phyloP scores from a whole-genome alignment of 1,284 basidiomycete genomes.

The Cerrena zonata region DNA sequence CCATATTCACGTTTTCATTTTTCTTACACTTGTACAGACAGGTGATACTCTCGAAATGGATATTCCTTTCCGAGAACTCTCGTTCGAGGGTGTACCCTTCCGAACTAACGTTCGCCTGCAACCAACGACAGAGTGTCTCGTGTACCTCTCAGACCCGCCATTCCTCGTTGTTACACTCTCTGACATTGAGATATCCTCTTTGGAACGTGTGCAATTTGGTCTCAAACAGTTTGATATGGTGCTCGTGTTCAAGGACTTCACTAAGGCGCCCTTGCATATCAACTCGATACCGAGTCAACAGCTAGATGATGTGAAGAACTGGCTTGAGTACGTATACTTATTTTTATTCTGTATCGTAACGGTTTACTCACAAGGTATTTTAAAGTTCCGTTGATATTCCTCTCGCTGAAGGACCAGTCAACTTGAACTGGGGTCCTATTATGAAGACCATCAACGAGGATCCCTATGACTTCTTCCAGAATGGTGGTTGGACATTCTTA shows the following conservation, averaged over 20 bases:
- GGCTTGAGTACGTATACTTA: slow-evolving; percentile 86
- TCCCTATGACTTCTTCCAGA: slow-evolving; percentile 92
- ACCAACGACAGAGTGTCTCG: slow-evolving; percentile 94
- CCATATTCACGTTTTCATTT: slow-evolving; percentile 1
- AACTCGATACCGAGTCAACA: slow-evolving; percentile 90
- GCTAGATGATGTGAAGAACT: slow-evolving; percentile 94
- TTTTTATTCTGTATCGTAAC: background rate
- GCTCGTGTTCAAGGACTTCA: slow-evolving; percentile 94
- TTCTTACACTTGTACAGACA: slow-evolving; percentile 33
- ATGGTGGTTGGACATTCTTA: slow-evolving; percentile 93
- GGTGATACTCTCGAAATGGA: slow-evolving; percentile 89
- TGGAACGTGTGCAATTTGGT: slow-evolving; percentile 96
- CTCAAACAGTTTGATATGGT: slow-evolving; percentile 97
- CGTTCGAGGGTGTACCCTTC: slow-evolving; percentile 96
- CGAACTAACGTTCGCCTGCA: slow-evolving; percentile 91
- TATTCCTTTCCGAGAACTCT: slow-evolving; percentile 94
- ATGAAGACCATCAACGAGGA: slow-evolving; percentile 97
- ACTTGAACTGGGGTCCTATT: slow-evolving; percentile 96
- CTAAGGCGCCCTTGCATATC: slow-evolving; percentile 85
- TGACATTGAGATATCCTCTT: slow-evolving; percentile 93
- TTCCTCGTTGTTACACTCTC: slow-evolving; percentile 92
- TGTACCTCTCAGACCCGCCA: slow-evolving; percentile 91
- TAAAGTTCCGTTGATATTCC: slow-evolving; percentile 90
- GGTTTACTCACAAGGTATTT: slow-evolving; percentile 10
- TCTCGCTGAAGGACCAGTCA: slow-evolving; percentile 93